Evolutionary conservation across 2,329 filamentous ascomycete genomes (phyloP).

Genomic region (Neocatenulostroma microsporum): DNA sequence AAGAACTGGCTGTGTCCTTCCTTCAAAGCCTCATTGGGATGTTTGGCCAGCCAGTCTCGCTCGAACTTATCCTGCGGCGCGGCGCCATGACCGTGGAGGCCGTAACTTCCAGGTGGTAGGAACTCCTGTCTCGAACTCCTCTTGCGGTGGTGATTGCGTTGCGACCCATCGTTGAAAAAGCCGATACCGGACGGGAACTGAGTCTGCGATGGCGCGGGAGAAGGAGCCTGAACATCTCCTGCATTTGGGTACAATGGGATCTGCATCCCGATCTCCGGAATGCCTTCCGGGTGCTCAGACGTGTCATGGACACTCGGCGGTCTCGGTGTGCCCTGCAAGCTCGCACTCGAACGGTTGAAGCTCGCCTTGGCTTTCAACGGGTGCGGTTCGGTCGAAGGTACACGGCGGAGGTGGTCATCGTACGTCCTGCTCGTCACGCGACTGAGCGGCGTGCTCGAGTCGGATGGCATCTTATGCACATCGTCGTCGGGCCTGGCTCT

Average conservation of each 20-base stretch:
- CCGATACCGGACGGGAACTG: conserved; percentile 40
- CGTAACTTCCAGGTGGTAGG: conserved; percentile 81
- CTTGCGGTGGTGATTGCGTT: conserved; percentile 56
- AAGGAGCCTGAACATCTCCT: conserved; percentile 92
- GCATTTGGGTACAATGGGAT: conserved; percentile 91
- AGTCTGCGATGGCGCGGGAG: conserved; percentile 55
- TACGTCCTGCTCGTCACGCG: conserved; percentile 21
- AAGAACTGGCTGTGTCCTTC: conserved; percentile 64
- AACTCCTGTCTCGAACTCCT: conserved; percentile 64
- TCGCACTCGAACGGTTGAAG: conserved; percentile 40
- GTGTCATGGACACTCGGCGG: conserved; percentile 48
- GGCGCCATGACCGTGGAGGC: conserved; percentile 79
- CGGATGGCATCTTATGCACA: conserved; percentile 20
- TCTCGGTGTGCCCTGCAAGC: conserved; percentile 40
- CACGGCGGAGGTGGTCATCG: conserved; percentile 14
- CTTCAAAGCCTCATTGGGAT: conserved; percentile 72
- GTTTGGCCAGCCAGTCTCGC: conserved; percentile 85
- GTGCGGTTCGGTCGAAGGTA: conserved; percentile 40
- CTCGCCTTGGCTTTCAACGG: conserved; percentile 57
- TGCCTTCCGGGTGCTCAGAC: conserved; percentile 69
- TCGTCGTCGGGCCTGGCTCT: conserved; percentile 51
- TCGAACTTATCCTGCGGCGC: conserved; percentile 73
- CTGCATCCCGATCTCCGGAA: conserved; percentile 83
- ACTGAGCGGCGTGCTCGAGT: conserved; percentile 16
- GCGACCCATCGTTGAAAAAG: conserved; percentile 47